These are phyloP conservation scores for Capsicum pubescens DNA, from an alignment of 257 asterid genomes.

Conservation along the genomic window DNA sequence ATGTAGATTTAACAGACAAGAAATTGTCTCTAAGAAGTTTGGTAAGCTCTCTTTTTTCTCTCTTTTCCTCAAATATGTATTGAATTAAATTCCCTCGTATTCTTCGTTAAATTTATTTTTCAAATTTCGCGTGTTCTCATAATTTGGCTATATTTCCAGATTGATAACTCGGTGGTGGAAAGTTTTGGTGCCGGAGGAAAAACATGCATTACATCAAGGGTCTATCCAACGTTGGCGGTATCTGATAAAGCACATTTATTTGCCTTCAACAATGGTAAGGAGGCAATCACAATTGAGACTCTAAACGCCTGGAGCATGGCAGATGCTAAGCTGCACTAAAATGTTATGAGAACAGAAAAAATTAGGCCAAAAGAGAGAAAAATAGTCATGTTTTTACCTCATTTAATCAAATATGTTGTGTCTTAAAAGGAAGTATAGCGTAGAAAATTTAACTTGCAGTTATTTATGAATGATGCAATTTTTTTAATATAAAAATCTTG, in stretches of 20 bases:
- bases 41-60: constrained; percentile 4
- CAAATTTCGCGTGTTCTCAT: background rate
- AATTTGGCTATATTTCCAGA: background rate
- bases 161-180: constrained; percentile 37
- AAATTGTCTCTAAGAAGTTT: constrained; percentile 35
- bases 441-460: background rate
- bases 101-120: background rate
- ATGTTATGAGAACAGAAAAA: background rate
- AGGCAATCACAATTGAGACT: background rate
- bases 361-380: background rate
- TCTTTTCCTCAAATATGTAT: background rate
- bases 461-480: background rate
- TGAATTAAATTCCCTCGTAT: background rate
- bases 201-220: constrained; percentile 31
- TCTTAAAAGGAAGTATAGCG: background rate
- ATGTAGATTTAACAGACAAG: constrained; percentile 31
- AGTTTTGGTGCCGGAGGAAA: constrained; percentile 36
- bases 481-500: background rate
- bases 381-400: background rate
- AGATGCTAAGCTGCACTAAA: constrained; percentile 21
- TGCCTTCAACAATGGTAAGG: constrained; percentile 28
- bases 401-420: background rate
- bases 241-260: constrained; percentile 29
- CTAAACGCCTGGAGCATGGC: constrained; percentile 35
- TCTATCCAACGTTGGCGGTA: constrained; percentile 31